Base-by-base conservation (phyloP, 2,329 filamentous ascomycete genomes). In the Talaromyces sp. region DNA sequence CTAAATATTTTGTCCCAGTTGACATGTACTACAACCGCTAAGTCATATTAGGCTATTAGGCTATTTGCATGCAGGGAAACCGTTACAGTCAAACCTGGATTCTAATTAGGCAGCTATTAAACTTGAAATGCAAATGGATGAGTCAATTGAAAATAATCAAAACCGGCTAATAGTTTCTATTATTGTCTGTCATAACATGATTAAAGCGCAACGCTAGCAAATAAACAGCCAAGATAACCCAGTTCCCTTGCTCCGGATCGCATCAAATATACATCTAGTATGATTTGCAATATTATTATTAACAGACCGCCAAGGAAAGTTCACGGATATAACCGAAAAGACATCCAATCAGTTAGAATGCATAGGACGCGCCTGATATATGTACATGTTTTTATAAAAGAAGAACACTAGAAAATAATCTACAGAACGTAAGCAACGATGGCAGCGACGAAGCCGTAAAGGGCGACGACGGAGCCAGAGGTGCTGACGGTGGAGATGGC, bases 401-500 rank as follows among this genome's bases (percentile, higher is more conserved):
- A 32, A 17, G 13, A 47, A 28, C 25, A 15, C 32, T 17, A 13
- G 5, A 4, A 22, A 15, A 17, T 13, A 57, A 10, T 47, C 58
- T 62, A 62, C 56, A 62, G 22, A 11, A 55, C 60, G 36, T 62
- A 62, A 25, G 60, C 60, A n/a, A 62, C 60, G 7, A 62, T 49
- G 60, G 56, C 60, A 32, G 58, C 58, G 52, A 62, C 55, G 60
- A 59, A 59, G 52, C 60, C 54, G 56, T 62, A 62, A 27, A 62
- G 44, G 33, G 56, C 60, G 25, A 62, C 60, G 28, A 58, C 42
- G 22, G 60, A 62, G 42, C 60, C 49, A 27, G 60, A 44, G 28
- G 58, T 25, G 51, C 56, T 53, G 42, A 44, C 53, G 36, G 33
- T 47, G 9, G 58, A 51, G 22, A 53, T 42, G 32, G 27, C 52